Evolutionary conservation across 2,329 filamentous ascomycete genomes (phyloP).

Genomic region (Allantophomopsis lycopodina): DNA sequence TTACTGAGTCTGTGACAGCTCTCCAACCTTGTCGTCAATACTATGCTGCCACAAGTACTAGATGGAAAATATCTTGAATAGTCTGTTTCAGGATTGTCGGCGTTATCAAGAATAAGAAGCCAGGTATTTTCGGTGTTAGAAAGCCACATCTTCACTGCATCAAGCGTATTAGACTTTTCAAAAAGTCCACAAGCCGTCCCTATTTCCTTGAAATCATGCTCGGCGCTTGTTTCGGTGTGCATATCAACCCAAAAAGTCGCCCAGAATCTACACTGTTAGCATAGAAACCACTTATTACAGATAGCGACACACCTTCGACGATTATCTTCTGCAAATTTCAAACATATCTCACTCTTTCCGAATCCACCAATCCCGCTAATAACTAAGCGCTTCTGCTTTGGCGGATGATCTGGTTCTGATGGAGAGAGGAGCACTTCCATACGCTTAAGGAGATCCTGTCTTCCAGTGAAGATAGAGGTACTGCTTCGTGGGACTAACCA

Average conservation of each 20-base stretch:
- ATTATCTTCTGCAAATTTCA: slow-evolving; percentile 13
- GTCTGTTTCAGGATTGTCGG: slow-evolving; percentile 21
- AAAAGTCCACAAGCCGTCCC: slow-evolving; percentile 5
- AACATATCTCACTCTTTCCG: slow-evolving; percentile 15
- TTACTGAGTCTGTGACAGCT: slow-evolving; percentile 16
- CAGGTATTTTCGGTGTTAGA: slow-evolving; percentile 11
- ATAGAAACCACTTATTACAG: background rate
- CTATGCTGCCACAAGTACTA: slow-evolving; percentile 18
- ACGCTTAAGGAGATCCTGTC: too few species aligned
- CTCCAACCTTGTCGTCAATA: slow-evolving; percentile 23
- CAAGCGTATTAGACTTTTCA: slow-evolving; percentile 10
- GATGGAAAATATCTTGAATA: slow-evolving; percentile 18
- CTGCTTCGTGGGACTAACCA: too few species aligned
- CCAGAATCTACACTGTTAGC: slow-evolving; percentile 12
- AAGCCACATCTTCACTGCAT: slow-evolving; percentile 2
- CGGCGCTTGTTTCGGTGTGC: slow-evolving; percentile 4
- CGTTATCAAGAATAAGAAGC: slow-evolving; percentile 27
- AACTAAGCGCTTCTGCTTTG: slow-evolving; percentile 9
- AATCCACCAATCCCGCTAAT: slow-evolving; percentile 15
- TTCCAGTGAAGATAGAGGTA: too few species aligned
- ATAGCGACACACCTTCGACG: slow-evolving; percentile 2
- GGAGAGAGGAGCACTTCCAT: too few species aligned
- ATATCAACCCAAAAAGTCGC: slow-evolving; percentile 16
- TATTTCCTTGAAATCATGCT: slow-evolving; percentile 7
- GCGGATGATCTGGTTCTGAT: too few species aligned